Conservation (phyloP, 345 rosid species). For the Bruguiera parviflora region DNA sequence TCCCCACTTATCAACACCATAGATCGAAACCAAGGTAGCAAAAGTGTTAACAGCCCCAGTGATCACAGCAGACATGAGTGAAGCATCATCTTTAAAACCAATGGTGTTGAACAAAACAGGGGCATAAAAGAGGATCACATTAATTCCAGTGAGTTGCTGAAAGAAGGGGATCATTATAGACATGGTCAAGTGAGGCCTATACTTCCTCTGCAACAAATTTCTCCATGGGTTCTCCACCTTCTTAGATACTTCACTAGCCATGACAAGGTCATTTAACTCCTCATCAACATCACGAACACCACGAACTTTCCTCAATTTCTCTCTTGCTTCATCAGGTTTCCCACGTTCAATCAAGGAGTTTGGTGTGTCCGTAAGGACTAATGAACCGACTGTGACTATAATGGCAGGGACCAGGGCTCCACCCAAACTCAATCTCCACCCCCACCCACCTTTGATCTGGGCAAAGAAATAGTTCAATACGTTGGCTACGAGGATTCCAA, state of each 20-base stretch:
- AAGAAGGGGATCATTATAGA: constrained; percentile 66
- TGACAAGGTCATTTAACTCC: no score
- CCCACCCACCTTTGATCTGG: constrained; percentile 80
- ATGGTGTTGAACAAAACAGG: constrained; percentile 81
- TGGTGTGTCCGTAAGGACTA: no score
- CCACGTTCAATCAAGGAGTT: no score
- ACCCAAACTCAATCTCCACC: constrained; percentile 92
- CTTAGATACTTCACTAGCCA: no score
- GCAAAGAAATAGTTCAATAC: constrained; percentile 80
- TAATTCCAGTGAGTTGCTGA: constrained; percentile 84
- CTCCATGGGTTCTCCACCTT: no score
- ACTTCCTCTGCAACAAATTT: no score
- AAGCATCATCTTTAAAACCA: constrained; percentile 59
- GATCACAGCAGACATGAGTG: constrained; percentile 81
- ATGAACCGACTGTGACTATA: no score
- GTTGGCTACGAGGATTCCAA: constrained; percentile 83
- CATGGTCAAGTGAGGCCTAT: no score
- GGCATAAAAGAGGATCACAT: constrained; percentile 85
- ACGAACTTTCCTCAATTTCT: no score
- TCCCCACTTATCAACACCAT: constrained; percentile 83
- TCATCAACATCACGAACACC: no score
- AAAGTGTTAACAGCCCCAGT: constrained; percentile 64
- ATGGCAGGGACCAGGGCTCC: constrained; percentile 66
- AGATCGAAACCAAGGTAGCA: constrained; percentile 72
- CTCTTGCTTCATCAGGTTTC: no score